Percentiles rank a stretch among this genome's conserved stretches.
Conservation (phyloP, 2,329 filamentous ascomycete species). For the Penicillium nordicum region DNA sequence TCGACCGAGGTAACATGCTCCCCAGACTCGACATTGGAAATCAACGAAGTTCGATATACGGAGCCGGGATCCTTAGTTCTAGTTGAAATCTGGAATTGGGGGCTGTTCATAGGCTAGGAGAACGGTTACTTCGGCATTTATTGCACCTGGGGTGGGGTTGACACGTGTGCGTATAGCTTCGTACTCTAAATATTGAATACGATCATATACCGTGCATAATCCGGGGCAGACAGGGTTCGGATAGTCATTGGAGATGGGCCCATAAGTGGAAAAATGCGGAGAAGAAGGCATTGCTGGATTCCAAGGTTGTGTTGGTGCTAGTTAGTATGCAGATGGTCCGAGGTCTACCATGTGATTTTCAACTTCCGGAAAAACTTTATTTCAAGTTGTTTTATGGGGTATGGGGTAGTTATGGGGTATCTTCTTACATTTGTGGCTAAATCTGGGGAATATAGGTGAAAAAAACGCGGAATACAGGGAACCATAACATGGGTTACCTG, state of each 20-base stretch:
- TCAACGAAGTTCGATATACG: neutral
- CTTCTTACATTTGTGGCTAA: neutral
- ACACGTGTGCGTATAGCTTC: neutral
- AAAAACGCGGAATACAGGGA: neutral
- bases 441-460: neutral
- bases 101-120: neutral
- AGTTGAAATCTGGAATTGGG: neutral
- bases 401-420: neutral
- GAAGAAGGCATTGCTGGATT: neutral
- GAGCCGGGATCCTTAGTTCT: too few species aligned
- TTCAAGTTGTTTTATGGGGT: neutral
- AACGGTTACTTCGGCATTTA: neutral
- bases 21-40: neutral
- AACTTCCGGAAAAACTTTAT: neutral
- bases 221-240: neutral
- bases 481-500: neutral
- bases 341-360: neutral
- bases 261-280: neutral
- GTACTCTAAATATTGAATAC: neutral
- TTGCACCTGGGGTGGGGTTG: neutral
- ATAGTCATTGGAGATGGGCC: neutral
- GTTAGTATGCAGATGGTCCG: neutral
- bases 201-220: neutral
- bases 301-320: neutral
- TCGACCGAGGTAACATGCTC: neutral